phyloP scores from a whole-genome alignment of 2,329 filamentous ascomycete genomes.

The Calycina marina region DNA sequence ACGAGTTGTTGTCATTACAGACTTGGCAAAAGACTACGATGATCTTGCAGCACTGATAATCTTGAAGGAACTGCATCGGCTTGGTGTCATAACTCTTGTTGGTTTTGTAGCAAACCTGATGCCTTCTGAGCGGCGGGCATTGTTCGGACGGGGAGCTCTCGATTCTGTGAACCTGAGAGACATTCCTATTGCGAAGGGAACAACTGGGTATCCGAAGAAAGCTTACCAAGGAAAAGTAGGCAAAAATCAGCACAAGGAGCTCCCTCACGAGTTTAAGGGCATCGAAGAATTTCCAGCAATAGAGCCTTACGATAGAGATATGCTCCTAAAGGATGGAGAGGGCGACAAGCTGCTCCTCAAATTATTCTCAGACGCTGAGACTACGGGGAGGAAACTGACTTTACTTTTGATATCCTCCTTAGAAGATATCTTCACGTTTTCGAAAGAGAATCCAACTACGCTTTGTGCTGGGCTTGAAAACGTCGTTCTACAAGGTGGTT shows the following conservation, averaged over 20 bases:
- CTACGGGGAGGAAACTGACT: conserved; percentile 3
- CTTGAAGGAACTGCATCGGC: conserved; percentile 7
- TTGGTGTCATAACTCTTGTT: conserved; percentile 6
- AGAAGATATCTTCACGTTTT: conserved; percentile 4
- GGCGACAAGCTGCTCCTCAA: neutral
- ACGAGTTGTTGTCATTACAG: conserved; percentile 2
- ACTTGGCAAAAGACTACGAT: conserved; percentile 11
- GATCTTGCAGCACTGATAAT: conserved; percentile 8
- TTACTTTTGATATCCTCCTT: conserved; percentile 7
- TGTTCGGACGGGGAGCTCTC: conserved; percentile 6
- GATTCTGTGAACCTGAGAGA: conserved; percentile 4
- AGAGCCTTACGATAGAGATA: neutral
- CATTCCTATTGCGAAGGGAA: conserved; percentile 6
- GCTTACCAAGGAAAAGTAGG: neutral
- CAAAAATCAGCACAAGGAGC: neutral
- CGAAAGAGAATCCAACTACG: conserved; percentile 1
- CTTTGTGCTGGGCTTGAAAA: conserved; percentile 3
- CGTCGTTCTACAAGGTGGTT: conserved; percentile 11
- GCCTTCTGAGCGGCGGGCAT: conserved; percentile 6
- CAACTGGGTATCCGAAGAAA: neutral
- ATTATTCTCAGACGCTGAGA: conserved; percentile 1
- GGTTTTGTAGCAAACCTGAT: conserved; percentile 10
- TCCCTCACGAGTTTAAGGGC: conserved; percentile 6
- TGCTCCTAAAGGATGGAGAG: neutral
- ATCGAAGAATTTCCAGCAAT: neutral